These are phyloP conservation scores for Alternaria conjuncta DNA, from an alignment of 2,329 filamentous ascomycete genomes.

Conservation along the genomic window DNA sequence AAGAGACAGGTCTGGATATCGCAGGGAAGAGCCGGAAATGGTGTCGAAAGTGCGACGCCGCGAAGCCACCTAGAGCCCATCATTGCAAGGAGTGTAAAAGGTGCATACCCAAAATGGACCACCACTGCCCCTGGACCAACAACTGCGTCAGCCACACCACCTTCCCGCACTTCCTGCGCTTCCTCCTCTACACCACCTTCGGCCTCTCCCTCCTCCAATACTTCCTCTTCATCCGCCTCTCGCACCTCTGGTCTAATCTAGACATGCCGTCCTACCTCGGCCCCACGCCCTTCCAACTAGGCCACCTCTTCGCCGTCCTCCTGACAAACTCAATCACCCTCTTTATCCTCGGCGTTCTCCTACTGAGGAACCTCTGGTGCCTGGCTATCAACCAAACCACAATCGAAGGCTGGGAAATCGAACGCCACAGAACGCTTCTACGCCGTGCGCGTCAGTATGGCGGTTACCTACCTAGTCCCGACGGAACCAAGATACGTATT, in stretches of 20 bases:
- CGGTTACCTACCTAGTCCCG: constrained; percentile 63
- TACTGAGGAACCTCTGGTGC: constrained; percentile 64
- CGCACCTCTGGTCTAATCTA: constrained; percentile 68
- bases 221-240: constrained; percentile 66
- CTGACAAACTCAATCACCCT: constrained; percentile 65
- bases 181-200: constrained; percentile 72
- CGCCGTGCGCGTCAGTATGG: constrained; percentile 58
- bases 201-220: constrained; percentile 67
- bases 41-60: constrained; percentile 77
- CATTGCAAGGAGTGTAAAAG: constrained; percentile 78
- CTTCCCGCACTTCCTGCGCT: constrained; percentile 82
- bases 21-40: constrained; percentile 57
- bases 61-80: constrained; percentile 79
- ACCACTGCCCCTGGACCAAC: constrained; percentile 84
- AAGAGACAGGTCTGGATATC: not conserved
- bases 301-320: constrained; percentile 66
- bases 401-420: constrained; percentile 77
- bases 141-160: constrained; percentile 85
- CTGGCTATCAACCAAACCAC: constrained; percentile 76
- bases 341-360: constrained; percentile 69
- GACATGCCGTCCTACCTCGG: constrained; percentile 74
- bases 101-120: constrained; percentile 82
- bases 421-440: constrained; percentile 55
- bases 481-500: constrained; percentile 61
- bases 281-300: constrained; percentile 65